Evolutionary conservation across 345 rosid species (phyloP).

Genomic region (Boechera divaricarpa): DNA sequence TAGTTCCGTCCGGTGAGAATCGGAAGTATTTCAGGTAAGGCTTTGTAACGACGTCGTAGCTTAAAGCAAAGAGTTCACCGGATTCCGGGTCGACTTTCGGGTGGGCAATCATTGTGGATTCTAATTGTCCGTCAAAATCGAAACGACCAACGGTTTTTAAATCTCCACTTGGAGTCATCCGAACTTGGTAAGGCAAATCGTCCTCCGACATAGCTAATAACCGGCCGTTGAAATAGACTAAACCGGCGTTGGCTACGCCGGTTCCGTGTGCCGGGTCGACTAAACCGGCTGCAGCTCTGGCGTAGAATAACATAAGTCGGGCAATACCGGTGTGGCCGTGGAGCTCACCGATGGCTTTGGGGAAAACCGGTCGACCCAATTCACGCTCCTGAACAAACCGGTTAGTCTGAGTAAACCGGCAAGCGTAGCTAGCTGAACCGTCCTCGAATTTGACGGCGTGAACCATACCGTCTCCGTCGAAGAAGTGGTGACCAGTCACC

Average conservation of each 20-base stretch:
- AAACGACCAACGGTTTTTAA: conserved; percentile 72
- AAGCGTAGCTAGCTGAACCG: conserved; percentile 72
- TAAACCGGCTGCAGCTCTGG: conserved; percentile 65
- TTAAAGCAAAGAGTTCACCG: conserved; percentile 71
- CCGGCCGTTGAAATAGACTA: conserved; percentile 70
- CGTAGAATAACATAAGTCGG: conserved; percentile 71
- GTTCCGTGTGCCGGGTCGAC: conserved; percentile 72
- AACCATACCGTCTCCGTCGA: conserved; percentile 94
- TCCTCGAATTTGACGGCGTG: conserved; percentile 67
- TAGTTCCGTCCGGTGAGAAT: conserved; percentile 65
- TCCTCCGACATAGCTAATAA: conserved; percentile 92
- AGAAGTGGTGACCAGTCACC: conserved; percentile 85
- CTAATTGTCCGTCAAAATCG: conserved; percentile 62
- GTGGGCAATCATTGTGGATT: conserved; percentile 88
- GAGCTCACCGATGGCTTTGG: conserved; percentile 90
- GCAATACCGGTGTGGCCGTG: conserved; percentile 93
- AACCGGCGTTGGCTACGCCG: conserved; percentile 90
- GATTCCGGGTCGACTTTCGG: conserved; percentile 82
- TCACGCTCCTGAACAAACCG: conserved; percentile 71
- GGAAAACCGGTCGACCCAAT: conserved; percentile 76
- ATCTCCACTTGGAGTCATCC: conserved; percentile 63
- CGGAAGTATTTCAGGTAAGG: conserved; percentile 80
- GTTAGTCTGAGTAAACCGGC: conserved; percentile 82
- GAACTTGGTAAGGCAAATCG: conserved; percentile 82
- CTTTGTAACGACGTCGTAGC: conserved; percentile 81